These are phyloP conservation scores for Puccinia novopanici DNA, from an alignment of 1,284 basidiomycete genomes.

Conservation along the genomic window DNA sequence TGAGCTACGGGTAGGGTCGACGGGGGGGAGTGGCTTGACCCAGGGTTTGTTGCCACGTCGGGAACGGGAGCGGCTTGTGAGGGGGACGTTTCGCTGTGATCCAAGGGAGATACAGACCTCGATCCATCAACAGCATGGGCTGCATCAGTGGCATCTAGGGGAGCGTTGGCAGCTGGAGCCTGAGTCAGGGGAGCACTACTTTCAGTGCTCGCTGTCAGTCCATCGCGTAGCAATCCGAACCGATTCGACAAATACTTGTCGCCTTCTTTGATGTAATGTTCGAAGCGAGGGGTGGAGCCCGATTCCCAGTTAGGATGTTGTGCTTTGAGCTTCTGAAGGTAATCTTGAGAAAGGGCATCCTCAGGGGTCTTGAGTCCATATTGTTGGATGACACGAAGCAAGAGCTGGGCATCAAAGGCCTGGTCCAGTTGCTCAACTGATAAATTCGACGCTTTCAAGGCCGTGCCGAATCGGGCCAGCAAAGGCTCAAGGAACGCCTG, in stretches of 20 bases:
- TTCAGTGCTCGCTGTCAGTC: neutral
- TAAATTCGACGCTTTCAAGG: neutral
- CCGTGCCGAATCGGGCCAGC: slow-evolving; percentile 10
- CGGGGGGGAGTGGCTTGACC: neutral
- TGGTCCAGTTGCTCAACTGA: neutral
- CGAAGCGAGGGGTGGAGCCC: neutral
- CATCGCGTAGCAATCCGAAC: slow-evolving; percentile 36
- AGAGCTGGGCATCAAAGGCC: slow-evolving; percentile 19
- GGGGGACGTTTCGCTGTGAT: no score
- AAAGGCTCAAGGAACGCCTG: slow-evolving; percentile 26
- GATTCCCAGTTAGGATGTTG: neutral
- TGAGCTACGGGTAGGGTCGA: slow-evolving; percentile 14
- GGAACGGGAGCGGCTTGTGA: neutral
- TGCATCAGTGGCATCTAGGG: neutral
- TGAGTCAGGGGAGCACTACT: neutral
- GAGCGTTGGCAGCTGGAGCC: no score
- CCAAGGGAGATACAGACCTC: neutral
- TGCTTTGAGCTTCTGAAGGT: slow-evolving; percentile 23
- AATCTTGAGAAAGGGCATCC: neutral
- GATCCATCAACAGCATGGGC: neutral
- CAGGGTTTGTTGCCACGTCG: no score
- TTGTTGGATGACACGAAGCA: slow-evolving; percentile 18
- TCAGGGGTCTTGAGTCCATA: slow-evolving; percentile 12
- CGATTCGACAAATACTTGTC: slow-evolving; percentile 35
- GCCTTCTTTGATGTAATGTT: slow-evolving; percentile 43